These are phyloP conservation scores for Metschnikowia colocasiae DNA, from an alignment of 805 yeast species.

Conservation along the genomic window DNA sequence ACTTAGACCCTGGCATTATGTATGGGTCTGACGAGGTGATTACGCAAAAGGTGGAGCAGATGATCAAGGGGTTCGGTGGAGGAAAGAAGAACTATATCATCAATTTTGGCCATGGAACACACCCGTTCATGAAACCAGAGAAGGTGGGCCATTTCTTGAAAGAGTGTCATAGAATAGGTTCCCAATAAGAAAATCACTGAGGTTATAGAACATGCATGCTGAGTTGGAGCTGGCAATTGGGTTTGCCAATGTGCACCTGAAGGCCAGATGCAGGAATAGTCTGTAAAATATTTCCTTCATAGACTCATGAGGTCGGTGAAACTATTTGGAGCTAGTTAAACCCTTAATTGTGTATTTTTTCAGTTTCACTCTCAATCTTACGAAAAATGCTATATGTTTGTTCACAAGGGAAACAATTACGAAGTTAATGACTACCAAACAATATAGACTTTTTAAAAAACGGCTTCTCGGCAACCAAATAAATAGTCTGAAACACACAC, in stretches of 20 bases:
- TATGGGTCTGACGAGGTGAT: constrained; percentile 86
- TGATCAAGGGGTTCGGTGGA: constrained; percentile 92
- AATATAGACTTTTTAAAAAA: too few relatives aligned
- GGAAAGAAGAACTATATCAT: constrained; percentile 89
- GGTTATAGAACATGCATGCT: neutral
- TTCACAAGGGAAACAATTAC: too few relatives aligned
- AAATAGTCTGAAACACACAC: neutral
- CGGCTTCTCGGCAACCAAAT: too few relatives aligned
- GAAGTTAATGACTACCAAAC: too few relatives aligned
- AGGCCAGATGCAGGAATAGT: neutral
- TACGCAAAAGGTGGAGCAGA: constrained; percentile 72
- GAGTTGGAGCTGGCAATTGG: neutral
- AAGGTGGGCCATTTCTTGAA: constrained; percentile 78
- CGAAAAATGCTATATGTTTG: too few relatives aligned
- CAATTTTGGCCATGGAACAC: constrained; percentile 98
- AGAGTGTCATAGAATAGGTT: constrained; percentile 82
- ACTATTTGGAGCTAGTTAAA: neutral
- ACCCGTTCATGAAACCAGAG: constrained; percentile 95
- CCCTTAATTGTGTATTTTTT: neutral
- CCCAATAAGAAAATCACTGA: constrained; percentile 25
- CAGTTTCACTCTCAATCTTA: too few relatives aligned
- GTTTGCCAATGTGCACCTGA: neutral
- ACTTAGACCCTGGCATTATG: constrained; percentile 91
- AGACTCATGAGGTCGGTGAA: neutral
- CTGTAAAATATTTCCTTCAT: neutral